Base-by-base conservation (phyloP, 2,329 filamentous ascomycete genomes). In the Colletotrichum sp. region DNA sequence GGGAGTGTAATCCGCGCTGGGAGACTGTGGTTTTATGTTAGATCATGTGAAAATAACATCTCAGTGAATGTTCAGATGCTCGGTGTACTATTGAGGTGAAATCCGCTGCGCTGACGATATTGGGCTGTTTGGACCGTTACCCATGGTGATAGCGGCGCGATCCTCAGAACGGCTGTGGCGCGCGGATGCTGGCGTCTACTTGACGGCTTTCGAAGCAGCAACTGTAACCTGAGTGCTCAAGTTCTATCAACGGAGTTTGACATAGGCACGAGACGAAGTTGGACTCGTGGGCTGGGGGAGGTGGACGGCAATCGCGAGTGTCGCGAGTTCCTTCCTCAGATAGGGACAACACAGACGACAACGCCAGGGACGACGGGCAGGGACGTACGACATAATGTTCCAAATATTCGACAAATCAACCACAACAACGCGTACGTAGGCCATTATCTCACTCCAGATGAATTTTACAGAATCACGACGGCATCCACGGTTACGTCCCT, bases 401-500 rank as follows among this genome's bases (percentile, higher is more conserved):
- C 15, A 39, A 16, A 8, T 16, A 8, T 16, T 39, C 15, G 34
- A 39, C 15, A 16, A 2, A 16, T 39, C 34, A 39, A 39, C 1
- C 1, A 39, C 29, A 29, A 29, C 15, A 16, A 39, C 34, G 7
- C 34, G 2, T 16, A 39, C 34, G 34, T 1, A 16, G 13, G 0
- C 13, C 1, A 36, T 3, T 15, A 3, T 32, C 32, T 32, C 30
- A 6, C 5, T 34, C 0, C 12, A 34, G 12, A 34, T 32, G 13
- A 0, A 2, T 34, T 2, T 0, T 36, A 36, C 34, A 36, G 0
- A 2, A 16, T 16, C 15, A 39, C 15, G 5, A 0, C 34, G 0
- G 15, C 34, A 39, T 39, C 34, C 1, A 16, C 0, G 15, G 0
- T 39, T 15, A 39, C 15, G 1, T 39, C 36, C n/a, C 86, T 88